Base-by-base conservation (phyloP, 1,284 basidiomycete genomes). In the Leucoagaricus sp. region DNA sequence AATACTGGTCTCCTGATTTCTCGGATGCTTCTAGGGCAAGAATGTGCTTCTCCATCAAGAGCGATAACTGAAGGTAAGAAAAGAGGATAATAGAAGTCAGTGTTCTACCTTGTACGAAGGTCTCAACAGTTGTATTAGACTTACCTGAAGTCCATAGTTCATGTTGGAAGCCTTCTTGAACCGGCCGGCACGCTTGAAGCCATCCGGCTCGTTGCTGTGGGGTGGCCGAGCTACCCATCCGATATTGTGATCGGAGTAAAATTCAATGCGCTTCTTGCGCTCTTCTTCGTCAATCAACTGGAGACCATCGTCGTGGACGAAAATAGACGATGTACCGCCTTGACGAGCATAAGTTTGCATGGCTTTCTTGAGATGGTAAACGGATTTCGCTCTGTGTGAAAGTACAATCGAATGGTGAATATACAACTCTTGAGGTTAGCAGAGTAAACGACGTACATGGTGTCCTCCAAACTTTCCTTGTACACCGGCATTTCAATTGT, bases 131-230 rank as follows among this genome's bases (percentile, higher is more conserved):
- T 34, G 46, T 29, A 12, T 17, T 13, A 13, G 21, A 52, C 64
- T 61, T 54, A 73, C 70, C 52, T 69, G 76, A 29, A 91, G 81
- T 1, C 82, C 91, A 68, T 91, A 93, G 72, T 95, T 95, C 88
- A 94, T 91, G 72, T 95, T 94, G 0, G 85, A 87, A 0, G 91
- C 91, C 72, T 94, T 94, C 79, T 94, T 94, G 79, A 94, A 94
- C 28, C 91, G 84, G 59, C 93, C 93, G n/a, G 89, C 87, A 53
- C 93, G 89, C 55, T 83, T 79, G 75, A 85, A 94, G 0, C 89
- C 91, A 65, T 83, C 83, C 38, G 76, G 61, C 7, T 66, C 68
- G 63, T 73, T 72, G 28, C 68, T 71, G 64, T 85, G 82, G 68
- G 90, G 85, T 46, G 93, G 91, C 49, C 93, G 85, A 21, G 92